These are phyloP conservation scores for Prunus yedoensis DNA, from an alignment of 331 rosid species.

Conservation along the genomic window DNA sequence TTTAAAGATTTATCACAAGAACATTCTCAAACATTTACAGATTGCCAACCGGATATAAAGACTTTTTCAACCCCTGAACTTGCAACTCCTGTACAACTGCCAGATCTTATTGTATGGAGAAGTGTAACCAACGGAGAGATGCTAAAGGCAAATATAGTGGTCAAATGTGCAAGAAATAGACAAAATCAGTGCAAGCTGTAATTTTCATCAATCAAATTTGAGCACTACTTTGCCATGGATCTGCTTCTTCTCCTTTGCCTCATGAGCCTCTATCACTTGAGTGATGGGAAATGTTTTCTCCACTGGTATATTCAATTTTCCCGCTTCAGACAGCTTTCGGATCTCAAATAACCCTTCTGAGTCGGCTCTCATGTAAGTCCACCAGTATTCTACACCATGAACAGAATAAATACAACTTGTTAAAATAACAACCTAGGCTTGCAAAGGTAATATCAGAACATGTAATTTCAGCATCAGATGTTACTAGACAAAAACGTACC, in stretches of 20 bases:
- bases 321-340: slow-evolving; percentile 70
- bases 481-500: too few relatives aligned
- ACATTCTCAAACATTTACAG: slow-evolving; percentile 45
- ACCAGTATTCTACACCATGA: slow-evolving; percentile 69
- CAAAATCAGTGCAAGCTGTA: slow-evolving; percentile 2
- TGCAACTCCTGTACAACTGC: slow-evolving; percentile 22
- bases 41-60: slow-evolving; percentile 28
- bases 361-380: slow-evolving; percentile 94
- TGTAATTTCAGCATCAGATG: too few relatives aligned
- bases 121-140: not conserved
- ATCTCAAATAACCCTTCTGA: slow-evolving; percentile 80
- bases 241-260: slow-evolving; percentile 71
- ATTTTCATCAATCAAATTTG: slow-evolving; percentile 55
- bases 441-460: too few relatives aligned
- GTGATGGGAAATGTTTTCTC: slow-evolving; percentile 76
- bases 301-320: slow-evolving; percentile 79
- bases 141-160: not conserved
- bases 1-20: not conserved
- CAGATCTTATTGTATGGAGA: slow-evolving; percentile 25
- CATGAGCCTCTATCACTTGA: slow-evolving; percentile 86
- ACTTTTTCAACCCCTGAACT: slow-evolving; percentile 33
- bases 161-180: not conserved
- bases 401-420: not conserved
- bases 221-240: slow-evolving; percentile 86
- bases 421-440: not conserved